A percentile compares a stretch with the other conserved stretches of the same genome.
These are phyloP conservation scores for Podospora bellae-mahoneyi DNA, from an alignment of 495 filamentous ascomycete genomes.

Conservation along the genomic window DNA sequence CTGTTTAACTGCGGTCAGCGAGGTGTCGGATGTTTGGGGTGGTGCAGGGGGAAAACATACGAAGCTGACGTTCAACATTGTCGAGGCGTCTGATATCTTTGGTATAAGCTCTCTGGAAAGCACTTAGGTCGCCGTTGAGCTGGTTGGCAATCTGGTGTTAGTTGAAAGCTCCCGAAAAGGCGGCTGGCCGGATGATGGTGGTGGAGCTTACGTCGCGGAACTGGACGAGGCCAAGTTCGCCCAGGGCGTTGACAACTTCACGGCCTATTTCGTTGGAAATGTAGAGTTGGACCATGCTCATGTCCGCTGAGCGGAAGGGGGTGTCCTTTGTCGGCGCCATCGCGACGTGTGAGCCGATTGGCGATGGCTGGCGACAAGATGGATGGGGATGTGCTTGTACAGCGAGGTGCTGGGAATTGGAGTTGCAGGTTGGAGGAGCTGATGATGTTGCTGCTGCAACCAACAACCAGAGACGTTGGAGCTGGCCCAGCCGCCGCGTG, in stretches of 20 bases:
- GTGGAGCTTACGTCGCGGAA: slow-evolving; percentile 80
- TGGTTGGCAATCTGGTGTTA: slow-evolving; percentile 33
- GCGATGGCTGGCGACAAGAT: slow-evolving; percentile 17
- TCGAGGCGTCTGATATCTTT: slow-evolving; percentile 95
- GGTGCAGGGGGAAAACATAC: slow-evolving; percentile 50
- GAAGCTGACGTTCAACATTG: slow-evolving; percentile 95
- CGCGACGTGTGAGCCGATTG: slow-evolving; percentile 16
- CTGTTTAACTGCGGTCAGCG: slow-evolving; percentile 39
- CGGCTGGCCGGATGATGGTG: neutral
- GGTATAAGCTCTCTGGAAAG: slow-evolving; percentile 96
- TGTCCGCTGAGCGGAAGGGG: slow-evolving; percentile 99
- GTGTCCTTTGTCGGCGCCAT: slow-evolving; percentile 70
- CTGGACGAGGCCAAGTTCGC: slow-evolving; percentile 91
- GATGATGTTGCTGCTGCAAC: neutral
- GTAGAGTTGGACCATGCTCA: slow-evolving; percentile 99
- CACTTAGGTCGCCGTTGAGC: slow-evolving; percentile 88
- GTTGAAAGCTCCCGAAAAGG: slow-evolving; percentile 3
- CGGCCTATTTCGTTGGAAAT: slow-evolving; percentile 97
- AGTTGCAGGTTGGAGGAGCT: neutral
- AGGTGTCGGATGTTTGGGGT: neutral
- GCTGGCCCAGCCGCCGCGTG: slow-evolving; percentile 12
- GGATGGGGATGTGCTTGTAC: neutral
- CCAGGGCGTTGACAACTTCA: slow-evolving; percentile 94
- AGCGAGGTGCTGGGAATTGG: neutral
- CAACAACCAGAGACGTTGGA: slow-evolving; percentile 13